Evolutionary conservation across 2,329 filamentous ascomycete species (phyloP), one percentile per base, ranked within the genome.

Genomic region (Colletotrichum musicola): DNA sequence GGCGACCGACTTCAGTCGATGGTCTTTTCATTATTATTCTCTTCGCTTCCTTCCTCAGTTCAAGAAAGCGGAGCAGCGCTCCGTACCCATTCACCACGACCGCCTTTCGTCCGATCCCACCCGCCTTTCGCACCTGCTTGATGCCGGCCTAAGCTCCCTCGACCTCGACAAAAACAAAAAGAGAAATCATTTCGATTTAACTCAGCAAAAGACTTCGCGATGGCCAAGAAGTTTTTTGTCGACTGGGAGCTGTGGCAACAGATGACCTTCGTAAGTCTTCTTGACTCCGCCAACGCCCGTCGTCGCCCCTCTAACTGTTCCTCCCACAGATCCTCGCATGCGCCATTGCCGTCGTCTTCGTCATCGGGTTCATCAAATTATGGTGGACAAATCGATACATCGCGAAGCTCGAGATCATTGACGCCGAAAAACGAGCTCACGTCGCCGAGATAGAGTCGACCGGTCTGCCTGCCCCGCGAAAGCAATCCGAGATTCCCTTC

Each of bases 221-320:
- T 79, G 75, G 47, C 27, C 18, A 9, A 20, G 10, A 77, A 75
- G 46, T 93, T 94, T 79, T 93, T 92, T 79, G 75, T 83, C 49
- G 84, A 82, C 57, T 97, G 94, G 94, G 83, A 87, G 73, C 82
- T 96, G 74, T 97, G 94, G 94, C 89, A 96, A 84, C 90, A 97
- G 83, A 90, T 97, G 90, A 93, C 90, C 61, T 93, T 97, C 82
- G 94, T 97, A 83, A 85, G 92, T 85, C 35, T 6, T 12, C 16
- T 35, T 38, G 10, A 35, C 3, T 9, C 13, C n/a, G 16, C 16
- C 40, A 16, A 5, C 2, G 13, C 22, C 16, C 20, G 47, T 30
- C 20, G 47, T 35, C 4, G 13, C 30, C 10, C 9, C 16, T 22
- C 50, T 42, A 13, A 44, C 42, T 49, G 18, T 13, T 14, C 16